phyloP scores from a whole-genome alignment of 2,329 filamentous ascomycete species.

The Exophiala dermatitidis region DNA sequence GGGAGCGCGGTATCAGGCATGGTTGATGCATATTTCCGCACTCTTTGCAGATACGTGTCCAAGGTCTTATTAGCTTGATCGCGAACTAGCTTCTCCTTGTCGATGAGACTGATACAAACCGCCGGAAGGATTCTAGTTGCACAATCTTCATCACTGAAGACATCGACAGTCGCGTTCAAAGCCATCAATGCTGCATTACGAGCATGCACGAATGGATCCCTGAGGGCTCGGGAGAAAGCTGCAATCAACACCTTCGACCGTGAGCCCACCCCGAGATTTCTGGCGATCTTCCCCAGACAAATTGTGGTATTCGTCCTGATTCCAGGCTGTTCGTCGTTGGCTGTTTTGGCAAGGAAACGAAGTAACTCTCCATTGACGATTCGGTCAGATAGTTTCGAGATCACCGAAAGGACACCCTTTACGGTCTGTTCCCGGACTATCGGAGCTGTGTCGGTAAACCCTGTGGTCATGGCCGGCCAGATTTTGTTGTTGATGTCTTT shows the following conservation, averaged over 20 bases:
- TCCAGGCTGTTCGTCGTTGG: constrained; percentile 94
- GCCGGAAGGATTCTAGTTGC: constrained; percentile 75
- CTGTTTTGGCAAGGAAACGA: constrained; percentile 84
- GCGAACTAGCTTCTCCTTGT: constrained; percentile 90
- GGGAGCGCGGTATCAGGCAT: constrained; percentile 78
- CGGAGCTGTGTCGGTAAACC: constrained; percentile 85
- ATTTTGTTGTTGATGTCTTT: constrained; percentile 94
- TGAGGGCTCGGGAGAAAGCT: constrained; percentile 79
- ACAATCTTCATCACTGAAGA: constrained; percentile 84
- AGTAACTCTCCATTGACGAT: constrained; percentile 90
- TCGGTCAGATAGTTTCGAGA: constrained; percentile 83
- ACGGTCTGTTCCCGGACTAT: constrained; percentile 92
- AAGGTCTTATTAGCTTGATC: constrained; percentile 87
- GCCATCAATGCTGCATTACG: constrained; percentile 84
- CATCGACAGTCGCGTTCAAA: constrained; percentile 73
- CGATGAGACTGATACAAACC: constrained; percentile 75
- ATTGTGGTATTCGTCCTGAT: constrained; percentile 98
- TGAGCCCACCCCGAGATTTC: constrained; percentile 67
- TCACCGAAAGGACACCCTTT: constrained; percentile 82
- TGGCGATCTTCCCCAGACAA: constrained; percentile 91
- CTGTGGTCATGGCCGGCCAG: constrained; percentile 89
- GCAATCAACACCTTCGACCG: constrained; percentile 86
- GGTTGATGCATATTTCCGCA: constrained; percentile 67
- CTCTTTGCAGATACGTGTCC: constrained; percentile 73
- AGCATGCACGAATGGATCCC: constrained; percentile 92